phyloP scores from a whole-genome alignment of 129 eudicot genomes.

The Centrapalus pauciflorus region DNA sequence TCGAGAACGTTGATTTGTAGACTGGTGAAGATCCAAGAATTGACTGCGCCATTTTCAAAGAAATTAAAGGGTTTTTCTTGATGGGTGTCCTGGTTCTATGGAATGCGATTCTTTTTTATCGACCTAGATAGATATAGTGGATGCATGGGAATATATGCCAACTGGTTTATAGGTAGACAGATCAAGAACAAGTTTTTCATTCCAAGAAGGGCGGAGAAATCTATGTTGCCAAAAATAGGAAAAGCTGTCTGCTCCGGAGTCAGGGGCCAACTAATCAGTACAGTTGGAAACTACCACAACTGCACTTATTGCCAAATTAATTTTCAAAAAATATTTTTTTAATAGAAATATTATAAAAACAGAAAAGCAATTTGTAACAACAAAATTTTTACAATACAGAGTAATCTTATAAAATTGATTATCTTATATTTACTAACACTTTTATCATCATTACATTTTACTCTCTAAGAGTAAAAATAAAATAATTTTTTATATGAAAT shows the following conservation, averaged over 20 bases:
- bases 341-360: too few species aligned
- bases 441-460: too few species aligned
- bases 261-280: constrained; percentile 12
- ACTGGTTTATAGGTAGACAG: constrained; percentile 28
- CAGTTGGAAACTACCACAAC: too few species aligned
- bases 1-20: constrained; percentile 29
- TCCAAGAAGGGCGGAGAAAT: constrained; percentile 87
- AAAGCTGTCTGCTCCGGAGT: constrained; percentile 22
- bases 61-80: constrained; percentile 8
- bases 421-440: too few species aligned
- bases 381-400: too few species aligned
- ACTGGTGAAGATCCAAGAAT: constrained; percentile 37
- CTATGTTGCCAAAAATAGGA: constrained; percentile 37
- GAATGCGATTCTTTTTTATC: constrained; percentile 10
- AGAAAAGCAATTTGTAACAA: too few species aligned
- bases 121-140: neutral
- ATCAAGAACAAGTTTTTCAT: constrained; percentile 47
- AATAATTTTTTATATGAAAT: too few species aligned
- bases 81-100: constrained; percentile 16
- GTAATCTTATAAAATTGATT: too few species aligned
- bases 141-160: neutral
- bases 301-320: neutral
- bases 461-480: too few species aligned
- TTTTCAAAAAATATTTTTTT: too few species aligned
- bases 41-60: constrained; percentile 47